Evolutionary conservation across 1,284 basidiomycete genomes (phyloP), one percentile per base, ranked within the genome.

Genomic region (Paramarasmius palmivorus): DNA sequence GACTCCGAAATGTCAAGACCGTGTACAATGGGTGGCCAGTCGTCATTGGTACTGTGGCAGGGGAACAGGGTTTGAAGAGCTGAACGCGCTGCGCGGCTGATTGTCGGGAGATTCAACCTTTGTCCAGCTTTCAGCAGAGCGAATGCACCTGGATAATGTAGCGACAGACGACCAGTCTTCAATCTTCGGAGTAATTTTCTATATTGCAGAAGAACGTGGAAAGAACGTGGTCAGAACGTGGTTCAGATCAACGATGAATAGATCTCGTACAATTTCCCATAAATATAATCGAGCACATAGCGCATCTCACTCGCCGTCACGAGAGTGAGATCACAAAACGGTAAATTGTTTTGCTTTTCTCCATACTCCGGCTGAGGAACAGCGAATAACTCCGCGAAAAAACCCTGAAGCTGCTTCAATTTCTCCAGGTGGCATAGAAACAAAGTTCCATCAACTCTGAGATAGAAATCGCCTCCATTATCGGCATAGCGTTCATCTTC

Each of bases 381-480:
- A 17, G 54, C 42, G 17, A 63, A 58, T 34, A 64, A n/a, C n/a
- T 60, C 56, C 6, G 42, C 48, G 40, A 65, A 62, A 1, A 64
- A 48, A 8, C 63, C 63, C 23, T 53, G 56, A 15, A 60, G 50
- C 2, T 22, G 37, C 15, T 38, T 25, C 20, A 66, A 34, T 17
- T 58, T 61, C 9, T 58, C 26, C 14, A 39, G 32, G 37, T 63
- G 62, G n/a, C 62, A 57, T n/a, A 60, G 53, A 44, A 68, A 68
- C 29, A 63, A 23, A 22, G 59, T 61, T 14, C 52, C 42, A 26
- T 54, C 61, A 22, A 61, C 48, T 34, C 51, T 52, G 25, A 66
- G 49, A 15, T 61, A 57, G 20, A 66, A 55, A 46, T 68, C 64
- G 4, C 63, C 65, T 23, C 63, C 63, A 9, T 57, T 52, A 15